Evolutionary conservation across 2,329 filamentous ascomycete species (phyloP).

Genomic region (Blastomyces percursus): DNA sequence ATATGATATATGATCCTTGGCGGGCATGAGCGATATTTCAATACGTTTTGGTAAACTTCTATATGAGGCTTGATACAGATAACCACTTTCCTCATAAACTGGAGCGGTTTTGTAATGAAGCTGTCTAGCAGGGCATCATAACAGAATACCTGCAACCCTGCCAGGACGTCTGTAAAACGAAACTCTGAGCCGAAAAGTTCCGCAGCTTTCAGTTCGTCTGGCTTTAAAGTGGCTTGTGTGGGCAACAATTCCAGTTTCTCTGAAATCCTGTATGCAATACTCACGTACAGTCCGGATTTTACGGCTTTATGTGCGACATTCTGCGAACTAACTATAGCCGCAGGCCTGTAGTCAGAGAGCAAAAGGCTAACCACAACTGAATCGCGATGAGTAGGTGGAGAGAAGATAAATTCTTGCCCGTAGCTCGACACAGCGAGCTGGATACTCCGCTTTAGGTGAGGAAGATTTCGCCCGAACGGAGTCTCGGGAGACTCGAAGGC

Average conservation of each 20-base stretch:
- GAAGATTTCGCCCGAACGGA: neutral
- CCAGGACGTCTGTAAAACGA: conserved; percentile 8
- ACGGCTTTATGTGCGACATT: conserved; percentile 11
- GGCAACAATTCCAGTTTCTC: conserved; percentile 8
- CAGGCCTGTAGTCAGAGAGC: conserved; percentile 14
- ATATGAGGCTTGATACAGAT: conserved; percentile 9
- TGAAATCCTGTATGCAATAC: conserved; percentile 11
- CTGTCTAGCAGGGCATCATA: conserved; percentile 9
- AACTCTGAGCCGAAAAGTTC: conserved; percentile 7
- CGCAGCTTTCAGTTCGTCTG: neutral
- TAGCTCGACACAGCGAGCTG: conserved; percentile 13
- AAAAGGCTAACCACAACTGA: conserved; percentile 12
- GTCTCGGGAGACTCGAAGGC: conserved; percentile 7
- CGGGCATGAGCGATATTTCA: conserved; percentile 10
- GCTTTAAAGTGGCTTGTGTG: conserved; percentile 5
- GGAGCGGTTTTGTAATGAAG: conserved; percentile 9
- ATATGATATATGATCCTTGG: conserved; percentile 13
- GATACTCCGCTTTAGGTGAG: conserved; percentile 5
- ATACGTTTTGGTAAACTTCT: conserved; percentile 9
- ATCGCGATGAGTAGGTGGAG: conserved; percentile 13
- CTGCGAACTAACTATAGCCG: conserved; percentile 13
- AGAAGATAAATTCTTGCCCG: conserved; percentile 16
- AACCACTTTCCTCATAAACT: conserved; percentile 6
- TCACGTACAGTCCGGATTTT: conserved; percentile 12
- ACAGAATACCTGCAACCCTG: conserved; percentile 9